Evolutionary conservation across 129 eudicot genomes (phyloP).

Genomic region (Centaurea solstitialis): DNA sequence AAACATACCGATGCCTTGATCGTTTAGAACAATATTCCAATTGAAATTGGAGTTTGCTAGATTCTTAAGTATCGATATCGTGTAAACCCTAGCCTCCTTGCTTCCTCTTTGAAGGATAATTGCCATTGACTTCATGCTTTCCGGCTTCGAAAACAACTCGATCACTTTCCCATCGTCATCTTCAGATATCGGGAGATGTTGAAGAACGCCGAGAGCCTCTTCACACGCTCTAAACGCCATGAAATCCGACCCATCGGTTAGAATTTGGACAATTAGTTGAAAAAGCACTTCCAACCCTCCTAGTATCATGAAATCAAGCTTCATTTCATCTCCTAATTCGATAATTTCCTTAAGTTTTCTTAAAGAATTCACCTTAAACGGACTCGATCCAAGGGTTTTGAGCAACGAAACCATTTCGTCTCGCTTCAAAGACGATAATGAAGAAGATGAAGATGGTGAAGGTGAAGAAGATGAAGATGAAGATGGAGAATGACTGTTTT

Average conservation of each 20-base stretch:
- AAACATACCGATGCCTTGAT: constrained; percentile 69
- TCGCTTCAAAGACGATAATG: constrained; percentile 34
- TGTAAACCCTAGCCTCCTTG: constrained; percentile 57
- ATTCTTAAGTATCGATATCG: constrained; percentile 53
- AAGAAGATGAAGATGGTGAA: constrained; percentile 9
- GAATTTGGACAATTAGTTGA: constrained; percentile 47
- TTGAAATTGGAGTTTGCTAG: constrained; percentile 46
- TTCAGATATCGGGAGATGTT: constrained; percentile 33
- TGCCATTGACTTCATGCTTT: constrained; percentile 57
- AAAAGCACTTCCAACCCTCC: constrained; percentile 70
- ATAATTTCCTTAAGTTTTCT: constrained; percentile 50
- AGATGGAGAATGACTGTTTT: constrained; percentile 13
- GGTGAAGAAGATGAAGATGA: constrained; percentile 14
- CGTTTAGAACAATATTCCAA: constrained; percentile 47
- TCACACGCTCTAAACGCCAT: constrained; percentile 68
- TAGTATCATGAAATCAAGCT: constrained; percentile 48
- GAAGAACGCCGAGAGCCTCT: constrained; percentile 69
- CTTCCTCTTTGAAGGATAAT: constrained; percentile 76
- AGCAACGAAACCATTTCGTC: constrained; percentile 59
- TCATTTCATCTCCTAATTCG: constrained; percentile 52
- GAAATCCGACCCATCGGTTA: constrained; percentile 66
- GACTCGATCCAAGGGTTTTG: constrained; percentile 48
- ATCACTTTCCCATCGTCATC: constrained; percentile 47
- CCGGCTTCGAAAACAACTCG: constrained; percentile 49
- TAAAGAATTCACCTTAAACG: constrained; percentile 72